phyloP scores from a whole-genome alignment of 2,329 filamentous ascomycete species.

The Rhinocladiella similis region DNA sequence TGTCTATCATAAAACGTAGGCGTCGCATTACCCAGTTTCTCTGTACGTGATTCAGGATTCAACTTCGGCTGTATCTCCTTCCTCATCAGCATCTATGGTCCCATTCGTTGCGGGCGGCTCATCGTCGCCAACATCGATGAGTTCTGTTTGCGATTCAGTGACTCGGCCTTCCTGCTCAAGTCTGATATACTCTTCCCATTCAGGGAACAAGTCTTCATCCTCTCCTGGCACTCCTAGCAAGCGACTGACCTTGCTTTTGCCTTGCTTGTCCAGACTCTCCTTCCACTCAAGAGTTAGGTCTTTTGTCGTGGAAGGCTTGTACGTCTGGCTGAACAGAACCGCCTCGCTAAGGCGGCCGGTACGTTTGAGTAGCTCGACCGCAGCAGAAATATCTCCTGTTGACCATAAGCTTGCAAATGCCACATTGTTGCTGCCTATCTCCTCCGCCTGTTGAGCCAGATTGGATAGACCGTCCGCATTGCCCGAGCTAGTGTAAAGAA shows the following conservation, averaged over 20 bases:
- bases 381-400: constrained; percentile 76
- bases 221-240: constrained; percentile 79
- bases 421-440: constrained; percentile 82
- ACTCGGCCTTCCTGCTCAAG: constrained; percentile 71
- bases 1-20: background rate
- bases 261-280: constrained; percentile 74
- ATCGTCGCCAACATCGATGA: constrained; percentile 43
- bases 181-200: constrained; percentile 89
- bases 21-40: background rate
- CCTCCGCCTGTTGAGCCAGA: constrained; percentile 73
- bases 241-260: constrained; percentile 82
- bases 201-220: constrained; percentile 84
- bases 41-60: background rate
- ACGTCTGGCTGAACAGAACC: constrained; percentile 90
- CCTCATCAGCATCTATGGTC: constrained; percentile 32
- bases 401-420: constrained; percentile 91
- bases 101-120: constrained; percentile 34
- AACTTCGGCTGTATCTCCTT: constrained; percentile 22
- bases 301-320: constrained; percentile 76
- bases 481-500: constrained; percentile 83
- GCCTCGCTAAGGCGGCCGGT: constrained; percentile 83
- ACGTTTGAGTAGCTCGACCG: constrained; percentile 74
- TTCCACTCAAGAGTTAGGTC: constrained; percentile 78
- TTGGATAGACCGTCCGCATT: constrained; percentile 72
- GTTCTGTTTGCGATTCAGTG: constrained; percentile 31